Conservation (phyloP, 208 protist species). For the Leishmania gerbilli region DNA sequence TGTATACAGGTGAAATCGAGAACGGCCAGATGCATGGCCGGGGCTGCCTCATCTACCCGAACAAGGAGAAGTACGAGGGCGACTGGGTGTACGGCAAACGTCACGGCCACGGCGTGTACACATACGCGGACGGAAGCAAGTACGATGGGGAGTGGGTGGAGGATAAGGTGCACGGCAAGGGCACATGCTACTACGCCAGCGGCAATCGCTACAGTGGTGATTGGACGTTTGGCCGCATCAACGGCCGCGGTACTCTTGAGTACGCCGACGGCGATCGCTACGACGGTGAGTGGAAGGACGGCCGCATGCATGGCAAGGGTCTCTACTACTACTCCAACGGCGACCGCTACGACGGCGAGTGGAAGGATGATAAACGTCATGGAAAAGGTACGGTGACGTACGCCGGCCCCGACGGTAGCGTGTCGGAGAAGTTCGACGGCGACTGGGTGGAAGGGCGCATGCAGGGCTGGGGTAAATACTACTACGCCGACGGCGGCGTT, state of each 20-base stretch:
- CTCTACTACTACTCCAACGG: constrained; percentile 91
- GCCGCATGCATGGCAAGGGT: constrained; percentile 93
- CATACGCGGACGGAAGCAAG: constrained; percentile 92
- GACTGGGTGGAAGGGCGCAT: constrained; percentile 94
- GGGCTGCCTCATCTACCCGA: constrained; percentile 94
- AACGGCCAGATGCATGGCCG: constrained; percentile 96
- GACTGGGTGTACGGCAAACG: constrained; percentile 95
- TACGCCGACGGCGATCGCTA: constrained; percentile 94
- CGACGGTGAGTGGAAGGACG: constrained; percentile 94
- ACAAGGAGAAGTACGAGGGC: constrained; percentile 94
- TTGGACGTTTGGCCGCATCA: constrained; percentile 91
- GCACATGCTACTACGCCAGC: constrained; percentile 91
- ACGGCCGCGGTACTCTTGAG: constrained; percentile 85
- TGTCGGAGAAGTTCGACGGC: constrained; percentile 94
- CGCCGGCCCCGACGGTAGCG: constrained; percentile 88
- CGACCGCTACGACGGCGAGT: constrained; percentile 93
- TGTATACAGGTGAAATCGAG: constrained; percentile 96
- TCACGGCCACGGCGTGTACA: constrained; percentile 92
- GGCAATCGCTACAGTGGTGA: constrained; percentile 91
- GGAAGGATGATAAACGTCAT: constrained; percentile 94
- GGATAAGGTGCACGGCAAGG: constrained; percentile 94
- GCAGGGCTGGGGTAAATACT: constrained; percentile 95
- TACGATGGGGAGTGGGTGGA: constrained; percentile 95
- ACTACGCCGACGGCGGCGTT: constrained; percentile 92
- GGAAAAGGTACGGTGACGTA: constrained; percentile 92